Conservation (phyloP, 208 protist genomes). For the Trichomonas vaginalis region DNA sequence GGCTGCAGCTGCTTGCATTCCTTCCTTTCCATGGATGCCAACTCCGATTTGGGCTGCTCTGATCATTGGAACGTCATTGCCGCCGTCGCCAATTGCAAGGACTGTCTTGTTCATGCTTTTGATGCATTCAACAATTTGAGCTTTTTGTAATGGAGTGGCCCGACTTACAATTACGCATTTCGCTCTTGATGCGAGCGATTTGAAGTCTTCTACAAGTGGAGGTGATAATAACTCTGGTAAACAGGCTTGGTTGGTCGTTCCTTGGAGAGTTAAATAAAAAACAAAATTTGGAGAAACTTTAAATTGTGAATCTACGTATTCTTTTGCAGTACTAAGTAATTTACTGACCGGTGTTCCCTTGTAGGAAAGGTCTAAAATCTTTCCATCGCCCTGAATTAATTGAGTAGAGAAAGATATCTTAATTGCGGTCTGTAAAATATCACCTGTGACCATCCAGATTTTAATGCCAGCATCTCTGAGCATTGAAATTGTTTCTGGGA, state of each 20-base stretch:
- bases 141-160: conserved; percentile 88
- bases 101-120: conserved; percentile 33
- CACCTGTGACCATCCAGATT: conserved; percentile 86
- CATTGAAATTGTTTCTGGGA: conserved; percentile 49
- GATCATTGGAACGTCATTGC: conserved; percentile 92
- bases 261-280: background rate
- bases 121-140: conserved; percentile 66
- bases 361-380: background rate
- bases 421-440: conserved; percentile 63
- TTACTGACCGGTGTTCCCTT: background rate
- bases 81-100: conserved; percentile 84
- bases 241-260: background rate
- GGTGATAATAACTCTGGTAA: background rate
- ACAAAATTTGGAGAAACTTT: background rate
- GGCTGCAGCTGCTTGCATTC: conserved; percentile 79
- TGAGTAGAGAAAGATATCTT: conserved; percentile 38
- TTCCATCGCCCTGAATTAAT: background rate
- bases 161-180: conserved; percentile 75
- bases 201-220: conserved; percentile 19
- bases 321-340: background rate
- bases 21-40: conserved; percentile 71
- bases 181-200: conserved; percentile 40
- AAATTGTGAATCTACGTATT: background rate
- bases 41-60: conserved; percentile 72
- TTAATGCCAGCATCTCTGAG: conserved; percentile 23